Evolutionary conservation across 2,329 filamentous ascomycete genomes (phyloP), one percentile per base, ranked within the genome.

Genomic region (Basipetospora chlamydospora): DNA sequence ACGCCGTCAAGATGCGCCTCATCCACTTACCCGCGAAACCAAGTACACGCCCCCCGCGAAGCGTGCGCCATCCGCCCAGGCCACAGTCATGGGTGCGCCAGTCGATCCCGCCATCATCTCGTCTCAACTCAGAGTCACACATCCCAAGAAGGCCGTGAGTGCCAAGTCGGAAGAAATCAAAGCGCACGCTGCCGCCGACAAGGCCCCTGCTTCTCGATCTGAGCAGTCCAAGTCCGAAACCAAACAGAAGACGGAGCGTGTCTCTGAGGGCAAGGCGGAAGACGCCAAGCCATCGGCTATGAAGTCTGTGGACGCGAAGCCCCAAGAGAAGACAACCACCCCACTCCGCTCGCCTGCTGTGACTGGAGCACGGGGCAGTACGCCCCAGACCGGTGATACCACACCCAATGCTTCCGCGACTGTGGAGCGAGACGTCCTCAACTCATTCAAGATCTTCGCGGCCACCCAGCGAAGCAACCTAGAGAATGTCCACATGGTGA

Each of bases 31-130:
- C 29, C 59, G 64, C 13, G 63, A 67, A 45, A 73, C 72, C 57
- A 88, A 84, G 56, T 98, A 98, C 55, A 93, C 81, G 1, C 88
- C 90, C 23, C 90, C 90, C 4, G 88, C 84, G 13, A 74, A 84
- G 55, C 76, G 90, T 47, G 80, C 87, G 7, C 83, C 84, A 13
- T 73, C 80, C 22, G 76, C 67, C 18, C 73, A 83, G 43, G 65
- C 84, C 4, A 82, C 78, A 7, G 77, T 87, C 16, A 69, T 75
- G 44, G 80, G 84, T 29, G 82, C 76, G 28, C 83, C 83, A 11
- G 72, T 88, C 35, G 84, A 94, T 52, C 84, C 85, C 41, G 83
- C 87, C 23, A 93, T 93, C 50, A 92, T 95, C 49, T 88, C 84
- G 6, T 78, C 85, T n/a, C 79, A 86, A 50, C 63, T 93, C 41